Base-by-base conservation (phyloP, 495 filamentous ascomycete species). In the Penicillium tannophilum region DNA sequence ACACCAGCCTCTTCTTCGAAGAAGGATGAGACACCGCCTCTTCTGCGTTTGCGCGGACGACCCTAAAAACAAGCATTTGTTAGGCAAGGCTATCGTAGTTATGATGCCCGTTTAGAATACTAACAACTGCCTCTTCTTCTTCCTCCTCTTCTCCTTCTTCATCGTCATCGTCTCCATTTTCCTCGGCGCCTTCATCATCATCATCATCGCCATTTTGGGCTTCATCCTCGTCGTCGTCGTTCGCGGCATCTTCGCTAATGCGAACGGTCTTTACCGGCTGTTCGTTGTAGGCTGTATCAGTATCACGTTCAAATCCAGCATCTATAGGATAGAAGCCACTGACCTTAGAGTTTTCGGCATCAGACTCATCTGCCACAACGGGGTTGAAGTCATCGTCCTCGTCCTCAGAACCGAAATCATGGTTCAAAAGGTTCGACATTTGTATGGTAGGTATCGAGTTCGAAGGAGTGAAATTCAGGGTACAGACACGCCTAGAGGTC, bases 1-100 rank as follows among this genome's bases (percentile, higher is more conserved):
- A 98, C 93, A 75, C 96, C 94, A 66, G 93, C 93, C 78, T 97
- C 94, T 60, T 90, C 89, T 82, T 98, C 94, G 75, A 98, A 82
- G 85, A 96, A 97, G 50, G 86, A 82, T 60, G 89, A 88, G 53
- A 90, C 82, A 54, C 80, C 82, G 60, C 88, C 85, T 68, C 84
- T 85, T 69, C 82, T 81, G 46, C 92, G 89, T 70, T 97, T 97
- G 59, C 86, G 81, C 44, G 89, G 88, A 62, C 86, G 90, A 63
- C 83, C 82, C 89, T 94, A 61, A 30, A 30, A 36, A 45, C 35
- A 19, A 45, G 9, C 11, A 57, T 42, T 6, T 46, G 31, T 66
- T 42, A 65, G 50, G 43, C 64, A 58, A 30, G 41, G 31, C 7
- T 39, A 43, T 70, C 63, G 6, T 52, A 50, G 9, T 53, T 23